phyloP scores from a whole-genome alignment of 768 basidiomycete species.

The Tephrocybe sp. region DNA sequence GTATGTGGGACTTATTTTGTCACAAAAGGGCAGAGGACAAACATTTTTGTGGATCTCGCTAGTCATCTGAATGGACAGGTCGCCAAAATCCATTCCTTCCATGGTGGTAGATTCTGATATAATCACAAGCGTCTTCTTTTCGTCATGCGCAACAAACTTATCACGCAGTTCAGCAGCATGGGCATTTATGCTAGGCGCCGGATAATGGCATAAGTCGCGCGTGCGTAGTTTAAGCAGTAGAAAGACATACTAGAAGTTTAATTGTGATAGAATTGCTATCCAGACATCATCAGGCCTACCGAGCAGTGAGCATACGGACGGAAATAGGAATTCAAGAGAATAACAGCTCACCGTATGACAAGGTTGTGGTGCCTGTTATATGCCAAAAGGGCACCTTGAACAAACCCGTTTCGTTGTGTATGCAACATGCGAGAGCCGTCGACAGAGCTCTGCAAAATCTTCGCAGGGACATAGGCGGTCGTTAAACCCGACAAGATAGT shows the following conservation, averaged over 20 bases:
- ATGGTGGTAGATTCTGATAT: slow-evolving; percentile 9
- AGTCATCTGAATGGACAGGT: slow-evolving; percentile 27
- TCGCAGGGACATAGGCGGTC: slow-evolving; percentile 1
- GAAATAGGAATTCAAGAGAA: neutral
- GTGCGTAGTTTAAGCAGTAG: neutral
- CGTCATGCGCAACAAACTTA: slow-evolving; percentile 34
- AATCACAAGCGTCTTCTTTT: slow-evolving; percentile 28
- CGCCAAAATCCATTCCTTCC: slow-evolving; percentile 29
- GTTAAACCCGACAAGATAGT: neutral
- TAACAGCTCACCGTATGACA: neutral
- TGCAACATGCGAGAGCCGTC: slow-evolving; percentile 1
- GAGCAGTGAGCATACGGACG: neutral
- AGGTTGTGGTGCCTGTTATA: slow-evolving; percentile 11
- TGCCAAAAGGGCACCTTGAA: slow-evolving; percentile 5
- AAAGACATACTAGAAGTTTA: slow-evolving; percentile 29
- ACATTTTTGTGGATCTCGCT: slow-evolving; percentile 25
- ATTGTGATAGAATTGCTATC: slow-evolving; percentile 35
- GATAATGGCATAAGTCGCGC: no score
- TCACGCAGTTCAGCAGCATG: slow-evolving; percentile 30
- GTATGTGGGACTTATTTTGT: no score
- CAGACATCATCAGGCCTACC: slow-evolving; percentile 32
- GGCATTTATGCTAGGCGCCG: slow-evolving; percentile 18
- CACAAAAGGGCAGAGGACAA: neutral
- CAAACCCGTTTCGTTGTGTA: slow-evolving; percentile 6
- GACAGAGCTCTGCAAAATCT: slow-evolving; percentile 9